A percentile compares a stretch with the other conserved stretches of the same genome.
Conservation (phyloP, 1,139 yeast species). For the Meyerozyma guilliermondii region DNA sequence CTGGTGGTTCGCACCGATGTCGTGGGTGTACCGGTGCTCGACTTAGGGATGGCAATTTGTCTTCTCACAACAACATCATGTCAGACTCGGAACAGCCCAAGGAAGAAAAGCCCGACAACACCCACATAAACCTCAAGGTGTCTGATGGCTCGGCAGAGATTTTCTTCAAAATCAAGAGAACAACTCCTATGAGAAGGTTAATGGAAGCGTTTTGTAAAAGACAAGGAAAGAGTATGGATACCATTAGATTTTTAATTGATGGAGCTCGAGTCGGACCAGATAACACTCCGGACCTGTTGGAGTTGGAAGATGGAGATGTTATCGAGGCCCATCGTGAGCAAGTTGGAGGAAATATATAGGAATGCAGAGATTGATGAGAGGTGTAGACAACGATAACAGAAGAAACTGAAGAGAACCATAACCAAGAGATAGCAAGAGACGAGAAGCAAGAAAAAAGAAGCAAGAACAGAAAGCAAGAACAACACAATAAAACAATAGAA, state of each 20-base stretch:
- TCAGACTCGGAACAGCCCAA: conserved; percentile 44
- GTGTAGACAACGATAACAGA: too few relatives aligned
- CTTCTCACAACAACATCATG: conserved; percentile 12
- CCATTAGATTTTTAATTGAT: conserved; percentile 85
- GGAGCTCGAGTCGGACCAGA: conserved; percentile 87
- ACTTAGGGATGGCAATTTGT: neutral
- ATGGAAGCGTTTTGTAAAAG: conserved; percentile 98
- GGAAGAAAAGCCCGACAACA: conserved; percentile 58
- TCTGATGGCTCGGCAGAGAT: conserved; percentile 92
- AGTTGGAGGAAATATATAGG: conserved; percentile 48
- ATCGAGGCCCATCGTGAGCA: conserved; percentile 99
- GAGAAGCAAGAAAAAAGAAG: neutral
- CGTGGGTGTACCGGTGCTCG: neutral
- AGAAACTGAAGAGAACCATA: too few relatives aligned
- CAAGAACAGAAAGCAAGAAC: neutral
- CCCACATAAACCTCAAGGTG: conserved; percentile 89
- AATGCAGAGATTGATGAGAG: neutral
- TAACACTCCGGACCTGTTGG: conserved; percentile 89
- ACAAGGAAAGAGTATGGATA: conserved; percentile 82
- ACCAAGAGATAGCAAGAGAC: too few relatives aligned
- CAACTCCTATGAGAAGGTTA: conserved; percentile 88
- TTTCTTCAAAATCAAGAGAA: conserved; percentile 89
- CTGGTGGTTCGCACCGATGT: neutral
- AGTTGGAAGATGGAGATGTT: conserved; percentile 90
- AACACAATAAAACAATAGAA: too few relatives aligned